These are phyloP conservation scores for Gossypium gossypioides DNA, from an alignment of 441 rosid species.

Conservation along the genomic window DNA sequence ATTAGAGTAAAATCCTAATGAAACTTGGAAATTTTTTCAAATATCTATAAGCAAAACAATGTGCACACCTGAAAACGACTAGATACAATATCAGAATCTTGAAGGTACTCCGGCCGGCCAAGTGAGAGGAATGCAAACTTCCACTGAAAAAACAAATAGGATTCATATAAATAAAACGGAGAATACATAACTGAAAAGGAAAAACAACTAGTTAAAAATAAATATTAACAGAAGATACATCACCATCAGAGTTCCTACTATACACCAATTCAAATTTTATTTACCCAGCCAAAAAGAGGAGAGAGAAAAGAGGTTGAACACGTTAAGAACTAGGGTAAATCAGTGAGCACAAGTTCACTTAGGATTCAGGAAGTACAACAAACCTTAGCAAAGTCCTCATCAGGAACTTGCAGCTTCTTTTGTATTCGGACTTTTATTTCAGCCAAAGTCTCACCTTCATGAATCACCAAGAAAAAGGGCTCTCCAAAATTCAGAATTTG, in stretches of 20 bases:
- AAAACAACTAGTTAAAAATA: background rate
- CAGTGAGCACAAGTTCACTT: background rate
- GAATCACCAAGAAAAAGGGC: constrained; percentile 42
- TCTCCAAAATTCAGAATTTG: constrained; percentile 44
- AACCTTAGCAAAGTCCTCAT: constrained; percentile 46
- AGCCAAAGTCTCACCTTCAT: constrained; percentile 38
- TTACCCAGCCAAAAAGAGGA: background rate
- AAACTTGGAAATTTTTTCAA: background rate
- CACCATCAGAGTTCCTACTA: background rate
- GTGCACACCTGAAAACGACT: constrained; percentile 36
- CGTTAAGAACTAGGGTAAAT: background rate
- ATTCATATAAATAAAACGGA: background rate
- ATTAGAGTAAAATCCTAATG: background rate
- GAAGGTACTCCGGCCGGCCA: constrained; percentile 46
- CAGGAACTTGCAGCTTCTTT: constrained; percentile 41
- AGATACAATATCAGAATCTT: constrained; percentile 36
- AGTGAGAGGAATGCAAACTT: constrained; percentile 41
- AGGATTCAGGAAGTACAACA: background rate
- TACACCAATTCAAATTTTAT: background rate
- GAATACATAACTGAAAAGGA: background rate
- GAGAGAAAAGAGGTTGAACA: background rate
- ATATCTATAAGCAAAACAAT: background rate
- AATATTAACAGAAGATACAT: background rate
- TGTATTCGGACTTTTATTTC: constrained; percentile 38
- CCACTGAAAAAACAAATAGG: constrained; percentile 27